Evolutionary conservation across 352 stramenopile species (phyloP).

Genomic region (Pythium pectinolyticum): DNA sequence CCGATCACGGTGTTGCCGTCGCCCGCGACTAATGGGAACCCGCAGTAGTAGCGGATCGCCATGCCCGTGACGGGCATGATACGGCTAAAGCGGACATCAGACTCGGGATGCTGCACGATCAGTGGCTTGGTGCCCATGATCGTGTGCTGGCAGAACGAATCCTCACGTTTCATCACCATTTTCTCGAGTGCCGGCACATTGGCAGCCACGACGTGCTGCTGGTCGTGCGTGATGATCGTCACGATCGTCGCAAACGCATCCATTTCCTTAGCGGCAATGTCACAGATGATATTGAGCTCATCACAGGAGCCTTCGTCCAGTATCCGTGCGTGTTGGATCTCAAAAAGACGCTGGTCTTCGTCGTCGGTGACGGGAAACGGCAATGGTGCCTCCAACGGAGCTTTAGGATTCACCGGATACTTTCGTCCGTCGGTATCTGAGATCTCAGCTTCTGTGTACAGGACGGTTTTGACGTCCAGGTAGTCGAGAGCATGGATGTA

Average conservation of each 20-base stretch:
- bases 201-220: conserved; percentile 48
- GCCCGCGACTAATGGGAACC: conserved; percentile 49
- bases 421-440: conserved; percentile 45
- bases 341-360: conserved; percentile 44
- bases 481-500: conserved; percentile 20
- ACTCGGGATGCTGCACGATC: conserved; percentile 54
- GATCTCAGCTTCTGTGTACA: conserved; percentile 16
- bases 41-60: conserved; percentile 68
- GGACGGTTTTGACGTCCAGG: conserved; percentile 8
- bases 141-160: conserved; percentile 64
- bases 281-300: conserved; percentile 74
- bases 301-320: conserved; percentile 41
- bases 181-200: conserved; percentile 39
- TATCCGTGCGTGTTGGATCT: conserved; percentile 45
- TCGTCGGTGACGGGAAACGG: conserved; percentile 37
- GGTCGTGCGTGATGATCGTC: conserved; percentile 52
- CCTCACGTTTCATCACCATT: conserved; percentile 41
- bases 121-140: conserved; percentile 64
- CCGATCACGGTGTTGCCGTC: conserved; percentile 42
- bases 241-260: conserved; percentile 53
- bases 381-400: conserved; percentile 33
- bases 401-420: conserved; percentile 37
- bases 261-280: conserved; percentile 60
- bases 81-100: conserved; percentile 66
- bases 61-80: conserved; percentile 30